Evolutionary conservation across 768 basidiomycete genomes (phyloP).

Genomic region (Strobilomyces confusus): DNA sequence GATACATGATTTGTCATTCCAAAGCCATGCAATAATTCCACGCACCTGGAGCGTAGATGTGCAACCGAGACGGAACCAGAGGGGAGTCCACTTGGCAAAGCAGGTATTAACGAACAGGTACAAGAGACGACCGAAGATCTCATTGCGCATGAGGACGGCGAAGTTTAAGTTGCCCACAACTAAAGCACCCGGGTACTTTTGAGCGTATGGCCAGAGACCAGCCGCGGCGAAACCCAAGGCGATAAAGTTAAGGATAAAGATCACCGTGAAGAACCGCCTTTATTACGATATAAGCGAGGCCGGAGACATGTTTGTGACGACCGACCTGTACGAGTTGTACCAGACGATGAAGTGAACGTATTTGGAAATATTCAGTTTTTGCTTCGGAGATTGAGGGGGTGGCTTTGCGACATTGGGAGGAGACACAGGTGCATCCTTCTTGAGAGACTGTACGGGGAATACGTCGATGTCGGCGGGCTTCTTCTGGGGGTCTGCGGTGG

Average conservation of each 20-base stretch:
- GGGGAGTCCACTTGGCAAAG: conserved; percentile 82
- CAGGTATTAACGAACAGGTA: conserved; percentile 67
- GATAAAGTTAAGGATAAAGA: conserved; percentile 55
- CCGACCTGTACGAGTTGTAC: conserved; percentile 77
- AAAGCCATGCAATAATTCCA: not conserved
- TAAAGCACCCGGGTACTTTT: conserved; percentile 62
- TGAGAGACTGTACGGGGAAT: conserved; percentile 34
- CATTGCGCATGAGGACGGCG: conserved; percentile 76
- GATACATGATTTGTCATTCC: conserved; percentile 6
- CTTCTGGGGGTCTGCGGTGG: conserved; percentile 33
- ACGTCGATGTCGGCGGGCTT: conserved; percentile 30
- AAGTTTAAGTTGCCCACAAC: conserved; percentile 70
- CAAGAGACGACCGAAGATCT: conserved; percentile 73
- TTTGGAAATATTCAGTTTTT: conserved; percentile 55
- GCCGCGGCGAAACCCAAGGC: conserved; percentile 58
- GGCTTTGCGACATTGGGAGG: conserved; percentile 35
- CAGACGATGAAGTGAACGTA: conserved; percentile 63
- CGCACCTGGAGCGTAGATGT: conserved; percentile 67
- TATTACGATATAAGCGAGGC: conserved; percentile 7
- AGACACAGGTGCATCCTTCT: conserved; percentile 39
- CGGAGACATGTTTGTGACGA: not conserved
- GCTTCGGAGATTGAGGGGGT: conserved; percentile 32
- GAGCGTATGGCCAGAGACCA: conserved; percentile 66
- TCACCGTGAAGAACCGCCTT: conserved; percentile 71
- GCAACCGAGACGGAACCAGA: conserved; percentile 67